Base-by-base conservation (phyloP, 2,329 filamentous ascomycete species). In the Monilinia fructigena region DNA sequence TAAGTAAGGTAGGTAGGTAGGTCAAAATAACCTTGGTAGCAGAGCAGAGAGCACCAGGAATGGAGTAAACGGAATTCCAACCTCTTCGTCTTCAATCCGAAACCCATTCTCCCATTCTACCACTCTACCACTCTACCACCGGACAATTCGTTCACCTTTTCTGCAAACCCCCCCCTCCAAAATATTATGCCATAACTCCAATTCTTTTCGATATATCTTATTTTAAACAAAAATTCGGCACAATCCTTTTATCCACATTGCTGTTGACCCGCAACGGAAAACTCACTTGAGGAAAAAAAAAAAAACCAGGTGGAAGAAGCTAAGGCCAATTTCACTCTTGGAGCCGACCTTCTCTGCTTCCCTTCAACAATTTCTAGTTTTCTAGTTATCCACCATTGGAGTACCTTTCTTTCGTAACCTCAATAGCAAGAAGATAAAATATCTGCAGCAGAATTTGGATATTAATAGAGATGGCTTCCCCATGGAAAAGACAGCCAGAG, bases 401-500 rank as follows among this genome's bases (percentile, higher is more conserved):
- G 42, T 47, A 54, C 16, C 5, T 20, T 61, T 53, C 23, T 20
- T 45, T n/a, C 26, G 47, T 18, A 54, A 18, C n/a, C 28, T 52
- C 47, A 40, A 26, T 40, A 26, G n/a, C 23, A 42, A 38, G 14
- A 26, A 35, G 31, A 31, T 54, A 26, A 26, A 14, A 20, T 65
- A 28, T 50, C 40, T 20, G 48, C 35, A 65, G 12, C 4, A 52
- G 38, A 56, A 16, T 53, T 42, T 10, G 12, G 62, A 38, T 48
- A 20, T 65, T 55, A 31, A 35, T 38, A 42, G 66, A 31, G 20
- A 87, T 87, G 85, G 80, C 85, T 74, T 87, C 85, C 72, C 84
- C 85, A 68, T 83, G 84, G 78, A 86, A 86, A 78, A 83, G 84
- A 72, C 84, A 88, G 74, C 85, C 86, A 48, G 86, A 88, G 75